Evolutionary conservation across 225 moss, liverwort and hornwort species (phyloP).

Genomic region (Polytrichum commune): DNA sequence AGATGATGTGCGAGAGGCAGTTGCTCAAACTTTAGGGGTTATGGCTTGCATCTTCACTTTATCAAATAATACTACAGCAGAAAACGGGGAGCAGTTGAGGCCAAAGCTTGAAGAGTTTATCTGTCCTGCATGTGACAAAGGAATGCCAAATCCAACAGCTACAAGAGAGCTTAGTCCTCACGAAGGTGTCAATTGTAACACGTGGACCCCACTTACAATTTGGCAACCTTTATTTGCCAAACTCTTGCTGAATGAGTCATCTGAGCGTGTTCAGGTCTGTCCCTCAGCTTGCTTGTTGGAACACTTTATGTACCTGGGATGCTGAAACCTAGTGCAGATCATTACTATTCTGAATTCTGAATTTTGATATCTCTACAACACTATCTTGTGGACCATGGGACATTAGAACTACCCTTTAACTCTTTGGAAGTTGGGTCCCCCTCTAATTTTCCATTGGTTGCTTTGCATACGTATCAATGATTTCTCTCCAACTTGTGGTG

Average conservation of each 20-base stretch:
- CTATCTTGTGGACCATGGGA: no score
- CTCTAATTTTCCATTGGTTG: no score
- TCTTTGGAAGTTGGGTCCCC: no score
- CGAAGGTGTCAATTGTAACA: slow-evolving; percentile 24
- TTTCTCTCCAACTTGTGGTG: no score
- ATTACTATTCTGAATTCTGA: not conserved
- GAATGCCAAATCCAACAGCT: slow-evolving; percentile 9
- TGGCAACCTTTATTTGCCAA: slow-evolving; percentile 70
- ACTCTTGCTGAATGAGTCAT: slow-evolving; percentile 61
- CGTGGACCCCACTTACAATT: slow-evolving; percentile 29
- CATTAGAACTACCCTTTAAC: no score
- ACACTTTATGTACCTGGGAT: no score
- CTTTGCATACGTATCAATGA: no score
- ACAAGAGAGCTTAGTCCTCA: slow-evolving; percentile 1
- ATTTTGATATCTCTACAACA: no score
- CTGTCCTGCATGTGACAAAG: slow-evolving; percentile 63
- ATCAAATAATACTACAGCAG: slow-evolving; percentile 16
- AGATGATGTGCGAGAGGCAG: slow-evolving; percentile 73
- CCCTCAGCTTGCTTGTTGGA: not conserved
- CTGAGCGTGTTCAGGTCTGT: slow-evolving; percentile 78
- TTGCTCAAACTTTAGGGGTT: slow-evolving; percentile 61
- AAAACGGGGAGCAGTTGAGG: slow-evolving; percentile 13
- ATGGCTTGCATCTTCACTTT: slow-evolving; percentile 66
- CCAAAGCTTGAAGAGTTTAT: slow-evolving; percentile 28
- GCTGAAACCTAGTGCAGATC: no score